Percentiles rank a stretch among this genome's conserved stretches.
Evolutionary conservation across 805 yeast species (phyloP).

Genomic region (Suhomyces faveliae): DNA sequence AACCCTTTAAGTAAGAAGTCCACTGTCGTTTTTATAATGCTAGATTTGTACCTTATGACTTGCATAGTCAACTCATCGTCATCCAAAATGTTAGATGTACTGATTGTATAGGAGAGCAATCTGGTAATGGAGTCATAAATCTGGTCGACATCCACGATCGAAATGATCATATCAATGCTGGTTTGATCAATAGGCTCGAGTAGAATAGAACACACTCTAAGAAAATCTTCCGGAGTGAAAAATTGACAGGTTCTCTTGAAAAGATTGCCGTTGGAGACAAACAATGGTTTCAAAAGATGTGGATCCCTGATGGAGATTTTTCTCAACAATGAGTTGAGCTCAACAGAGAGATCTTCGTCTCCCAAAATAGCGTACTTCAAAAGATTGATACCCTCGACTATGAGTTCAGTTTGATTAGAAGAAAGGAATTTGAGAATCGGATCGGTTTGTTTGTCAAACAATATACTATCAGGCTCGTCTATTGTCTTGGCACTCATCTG

Average conservation of each 20-base stretch:
- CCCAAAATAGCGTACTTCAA: conserved; percentile 38
- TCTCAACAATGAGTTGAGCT: conserved; percentile 21
- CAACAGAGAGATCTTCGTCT: conserved; percentile 31
- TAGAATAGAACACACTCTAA: conserved; percentile 30
- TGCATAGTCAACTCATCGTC: conserved; percentile 36
- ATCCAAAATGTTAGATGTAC: conserved; percentile 29
- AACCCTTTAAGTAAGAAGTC: conserved; percentile 25
- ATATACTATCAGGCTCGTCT: background rate
- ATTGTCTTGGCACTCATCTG: background rate
- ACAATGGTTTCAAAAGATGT: conserved; percentile 29
- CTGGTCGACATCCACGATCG: conserved; percentile 24
- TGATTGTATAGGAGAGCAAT: conserved; percentile 30
- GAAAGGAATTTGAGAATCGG: conserved; percentile 37
- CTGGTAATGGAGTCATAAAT: conserved; percentile 28
- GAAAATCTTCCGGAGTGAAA: conserved; percentile 34
- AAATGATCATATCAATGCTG: conserved; percentile 21
- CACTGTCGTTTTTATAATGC: conserved; percentile 26
- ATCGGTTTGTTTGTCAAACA: conserved; percentile 26
- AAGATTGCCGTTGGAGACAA: conserved; percentile 23
- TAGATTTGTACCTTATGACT: conserved; percentile 31
- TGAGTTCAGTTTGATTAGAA: conserved; percentile 28
- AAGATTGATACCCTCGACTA: conserved; percentile 36
- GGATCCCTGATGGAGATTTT: conserved; percentile 32
- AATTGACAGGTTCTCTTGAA: conserved; percentile 24
- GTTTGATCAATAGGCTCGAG: conserved; percentile 20